These are phyloP conservation scores for Lodderomyces elongisporus DNA, from an alignment of 1,139 yeast genomes.

Conservation along the genomic window DNA sequence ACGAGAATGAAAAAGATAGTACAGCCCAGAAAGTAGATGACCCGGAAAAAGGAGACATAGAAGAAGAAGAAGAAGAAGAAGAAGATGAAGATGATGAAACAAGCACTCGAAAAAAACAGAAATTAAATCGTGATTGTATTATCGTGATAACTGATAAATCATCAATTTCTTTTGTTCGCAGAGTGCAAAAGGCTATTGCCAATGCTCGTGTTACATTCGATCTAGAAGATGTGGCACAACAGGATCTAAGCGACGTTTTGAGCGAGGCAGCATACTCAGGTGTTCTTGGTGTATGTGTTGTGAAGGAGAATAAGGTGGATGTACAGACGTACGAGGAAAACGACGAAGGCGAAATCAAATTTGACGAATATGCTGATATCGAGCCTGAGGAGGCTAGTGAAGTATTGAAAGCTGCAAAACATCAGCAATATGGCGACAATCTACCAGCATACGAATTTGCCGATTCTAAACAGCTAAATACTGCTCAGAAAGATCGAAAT, in stretches of 20 bases:
- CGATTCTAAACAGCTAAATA: too few relatives aligned
- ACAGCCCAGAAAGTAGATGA: conserved; percentile 6
- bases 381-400: conserved; percentile 63
- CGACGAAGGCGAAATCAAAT: conserved; percentile 66
- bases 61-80: background rate
- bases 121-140: conserved; percentile 51
- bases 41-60: background rate
- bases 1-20: conserved; percentile 21
- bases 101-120: conserved; percentile 12
- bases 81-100: conserved; percentile 9
- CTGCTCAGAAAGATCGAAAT: too few relatives aligned
- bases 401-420: conserved; percentile 28
- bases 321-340: conserved; percentile 69
- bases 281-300: conserved; percentile 62
- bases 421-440: conserved; percentile 25
- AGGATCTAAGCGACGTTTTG: conserved; percentile 48
- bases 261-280: conserved; percentile 84
- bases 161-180: conserved; percentile 51
- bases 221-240: conserved; percentile 42
- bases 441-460: too few relatives aligned
- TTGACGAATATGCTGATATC: conserved; percentile 74
- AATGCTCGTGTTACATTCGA: conserved; percentile 42
- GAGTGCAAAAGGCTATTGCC: conserved; percentile 52
- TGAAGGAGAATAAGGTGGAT: conserved; percentile 59
- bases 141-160: conserved; percentile 66